Conservation (phyloP, 2,329 filamentous ascomycete species). For the Lachnellula occidentalis region DNA sequence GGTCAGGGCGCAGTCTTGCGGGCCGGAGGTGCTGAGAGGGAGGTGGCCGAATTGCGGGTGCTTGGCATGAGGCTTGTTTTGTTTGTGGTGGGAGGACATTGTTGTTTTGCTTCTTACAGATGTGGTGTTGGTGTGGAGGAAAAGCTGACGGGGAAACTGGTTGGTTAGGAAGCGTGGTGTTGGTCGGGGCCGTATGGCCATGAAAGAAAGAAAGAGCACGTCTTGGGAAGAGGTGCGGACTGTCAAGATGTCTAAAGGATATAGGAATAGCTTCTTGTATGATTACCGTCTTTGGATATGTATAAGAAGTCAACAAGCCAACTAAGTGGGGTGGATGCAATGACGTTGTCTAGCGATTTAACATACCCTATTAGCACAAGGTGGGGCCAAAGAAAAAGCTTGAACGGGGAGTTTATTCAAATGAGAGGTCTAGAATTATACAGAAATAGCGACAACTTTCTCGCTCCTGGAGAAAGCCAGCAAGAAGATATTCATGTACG, state of each 20-base stretch:
- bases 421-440: not conserved
- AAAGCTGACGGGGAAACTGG: not conserved
- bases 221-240: not conserved
- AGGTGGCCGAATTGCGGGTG: slow-evolving; percentile 39
- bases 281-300: not conserved
- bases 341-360: slow-evolving; percentile 3
- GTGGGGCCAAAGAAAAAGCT: not conserved
- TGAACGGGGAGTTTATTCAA: not conserved
- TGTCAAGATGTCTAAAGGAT: not conserved
- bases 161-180: not conserved
- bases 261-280: not conserved
- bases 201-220: not conserved
- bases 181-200: not conserved
- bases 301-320: not conserved
- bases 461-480: too few relatives aligned
- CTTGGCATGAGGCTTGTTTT: slow-evolving; percentile 21
- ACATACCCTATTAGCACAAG: not conserved
- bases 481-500: too few relatives aligned
- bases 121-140: not conserved
- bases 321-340: not conserved
- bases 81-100: slow-evolving; percentile 21
- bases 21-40: slow-evolving; percentile 43
- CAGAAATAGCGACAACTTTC: too few relatives aligned
- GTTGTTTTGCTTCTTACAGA: not conserved
- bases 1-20: slow-evolving; percentile 43